These are phyloP conservation scores for Cyberlindnera xishuangbannaensis DNA, from an alignment of 805 yeast genomes.

Conservation along the genomic window DNA sequence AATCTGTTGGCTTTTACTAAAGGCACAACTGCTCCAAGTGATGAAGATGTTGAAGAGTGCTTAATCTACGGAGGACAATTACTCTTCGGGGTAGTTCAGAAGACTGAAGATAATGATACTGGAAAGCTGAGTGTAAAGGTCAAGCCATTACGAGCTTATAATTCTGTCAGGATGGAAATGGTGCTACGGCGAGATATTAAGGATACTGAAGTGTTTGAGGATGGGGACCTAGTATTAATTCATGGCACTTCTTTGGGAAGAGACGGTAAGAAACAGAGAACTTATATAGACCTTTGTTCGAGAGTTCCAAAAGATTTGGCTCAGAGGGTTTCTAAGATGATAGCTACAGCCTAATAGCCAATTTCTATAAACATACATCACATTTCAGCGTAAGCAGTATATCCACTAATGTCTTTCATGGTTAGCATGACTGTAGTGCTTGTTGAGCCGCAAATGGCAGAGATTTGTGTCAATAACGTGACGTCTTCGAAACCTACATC, in stretches of 20 bases:
- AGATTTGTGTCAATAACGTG: no score
- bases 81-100: not conserved
- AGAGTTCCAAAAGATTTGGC: conserved; percentile 1
- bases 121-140: no score
- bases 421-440: no score
- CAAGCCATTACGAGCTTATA: not conserved
- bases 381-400: no score
- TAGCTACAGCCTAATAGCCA: no score
- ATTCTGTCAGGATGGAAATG: not conserved
- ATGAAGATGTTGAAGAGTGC: conserved; percentile 1
- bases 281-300: conserved; percentile 2
- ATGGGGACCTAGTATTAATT: conserved; percentile 4
- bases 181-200: not conserved
- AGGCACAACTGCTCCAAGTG: not conserved
- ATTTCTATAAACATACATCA: no score
- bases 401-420: no score
- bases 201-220: not conserved
- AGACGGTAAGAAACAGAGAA: not conserved
- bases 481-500: no score
- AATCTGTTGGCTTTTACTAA: not conserved
- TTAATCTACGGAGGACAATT: conserved; percentile 1
- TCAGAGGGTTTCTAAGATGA: no score
- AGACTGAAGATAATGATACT: not conserved
- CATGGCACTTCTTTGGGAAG: conserved; percentile 1
- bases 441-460: no score